These are phyloP conservation scores for Suillus variegatus DNA, from an alignment of 768 basidiomycete species.

Conservation along the genomic window DNA sequence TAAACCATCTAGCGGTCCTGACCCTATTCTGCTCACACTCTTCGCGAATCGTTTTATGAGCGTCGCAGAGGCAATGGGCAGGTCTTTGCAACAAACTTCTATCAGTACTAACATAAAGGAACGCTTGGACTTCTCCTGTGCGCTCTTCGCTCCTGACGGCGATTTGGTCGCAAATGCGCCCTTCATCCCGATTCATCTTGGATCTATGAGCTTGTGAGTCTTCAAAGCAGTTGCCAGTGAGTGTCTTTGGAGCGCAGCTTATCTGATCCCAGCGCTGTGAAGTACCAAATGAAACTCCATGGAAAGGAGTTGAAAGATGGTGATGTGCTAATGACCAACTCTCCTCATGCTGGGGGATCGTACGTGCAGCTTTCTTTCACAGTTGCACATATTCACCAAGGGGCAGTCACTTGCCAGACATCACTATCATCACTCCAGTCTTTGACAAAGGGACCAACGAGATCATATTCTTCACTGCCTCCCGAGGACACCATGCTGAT, in stretches of 20 bases:
- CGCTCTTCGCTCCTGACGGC: slow-evolving; percentile 92
- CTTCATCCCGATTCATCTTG: slow-evolving; percentile 85
- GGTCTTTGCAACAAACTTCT: slow-evolving; percentile 85
- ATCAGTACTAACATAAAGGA: slow-evolving; percentile 96
- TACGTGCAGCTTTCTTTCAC: slow-evolving; percentile 40
- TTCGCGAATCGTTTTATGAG: slow-evolving; percentile 98
- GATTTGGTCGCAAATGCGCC: slow-evolving; percentile 95
- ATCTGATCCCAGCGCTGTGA: slow-evolving; percentile 63
- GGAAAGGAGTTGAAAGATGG: slow-evolving; percentile 77
- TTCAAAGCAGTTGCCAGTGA: neutral
- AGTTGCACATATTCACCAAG: neutral
- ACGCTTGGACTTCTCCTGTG: slow-evolving; percentile 92
- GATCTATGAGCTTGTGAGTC: slow-evolving; percentile 88
- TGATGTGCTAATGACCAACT: slow-evolving; percentile 93
- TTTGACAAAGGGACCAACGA: slow-evolving; percentile 64
- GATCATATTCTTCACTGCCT: slow-evolving; percentile 93
- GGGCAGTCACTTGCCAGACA: slow-evolving; percentile 76
- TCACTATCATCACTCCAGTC: slow-evolving; percentile 93
- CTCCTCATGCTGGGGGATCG: slow-evolving; percentile 87
- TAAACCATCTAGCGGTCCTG: slow-evolving; percentile 49
- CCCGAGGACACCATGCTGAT: slow-evolving; percentile 92
- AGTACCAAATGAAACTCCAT: slow-evolving; percentile 84
- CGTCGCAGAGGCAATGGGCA: slow-evolving; percentile 94
- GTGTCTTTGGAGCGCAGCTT: neutral
- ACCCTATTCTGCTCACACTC: slow-evolving; percentile 86